phyloP scores from a whole-genome alignment of 257 asterid genomes.

The Penstemon davidsonii region DNA sequence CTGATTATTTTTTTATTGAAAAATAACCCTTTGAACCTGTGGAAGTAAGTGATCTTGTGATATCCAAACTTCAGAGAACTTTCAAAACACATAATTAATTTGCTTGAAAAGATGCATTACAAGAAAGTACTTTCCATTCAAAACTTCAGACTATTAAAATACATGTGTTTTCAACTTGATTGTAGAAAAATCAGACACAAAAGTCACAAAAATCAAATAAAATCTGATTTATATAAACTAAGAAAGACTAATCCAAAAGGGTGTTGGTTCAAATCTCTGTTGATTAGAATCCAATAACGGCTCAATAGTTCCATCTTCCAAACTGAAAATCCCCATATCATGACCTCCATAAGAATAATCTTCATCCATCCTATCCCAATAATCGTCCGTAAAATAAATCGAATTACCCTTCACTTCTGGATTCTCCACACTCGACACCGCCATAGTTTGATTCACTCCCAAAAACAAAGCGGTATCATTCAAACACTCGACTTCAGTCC shows the following conservation, averaged over 20 bases:
- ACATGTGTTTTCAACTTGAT: too few relatives aligned
- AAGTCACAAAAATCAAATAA: not conserved
- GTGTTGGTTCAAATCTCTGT: slow-evolving; percentile 30
- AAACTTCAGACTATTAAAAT: too few relatives aligned
- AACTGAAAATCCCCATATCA: slow-evolving; percentile 18
- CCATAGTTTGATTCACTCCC: slow-evolving; percentile 40
- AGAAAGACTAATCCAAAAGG: slow-evolving; percentile 34
- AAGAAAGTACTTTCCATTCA: too few relatives aligned
- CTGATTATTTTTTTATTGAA: too few relatives aligned
- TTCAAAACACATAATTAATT: too few relatives aligned
- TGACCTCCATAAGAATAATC: slow-evolving; percentile 45
- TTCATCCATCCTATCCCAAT: slow-evolving; percentile 35
- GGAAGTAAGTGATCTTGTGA: too few relatives aligned
- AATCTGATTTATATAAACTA: not conserved
- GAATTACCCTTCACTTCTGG: slow-evolving; percentile 25
- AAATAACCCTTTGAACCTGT: too few relatives aligned
- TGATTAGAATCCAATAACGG: slow-evolving; percentile 2
- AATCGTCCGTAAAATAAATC: slow-evolving; percentile 47
- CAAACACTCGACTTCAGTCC: slow-evolving; percentile 29
- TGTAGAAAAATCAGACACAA: too few relatives aligned
- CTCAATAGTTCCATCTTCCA: slow-evolving; percentile 28
- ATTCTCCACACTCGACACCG: slow-evolving; percentile 13
- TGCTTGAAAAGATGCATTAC: too few relatives aligned
- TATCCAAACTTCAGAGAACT: too few relatives aligned
- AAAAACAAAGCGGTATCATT: slow-evolving; percentile 29